A percentile compares a stretch with the other conserved stretches of the same genome.
phyloP scores from a whole-genome alignment of 208 protist genomes.

The Angomonas ambiguus region DNA sequence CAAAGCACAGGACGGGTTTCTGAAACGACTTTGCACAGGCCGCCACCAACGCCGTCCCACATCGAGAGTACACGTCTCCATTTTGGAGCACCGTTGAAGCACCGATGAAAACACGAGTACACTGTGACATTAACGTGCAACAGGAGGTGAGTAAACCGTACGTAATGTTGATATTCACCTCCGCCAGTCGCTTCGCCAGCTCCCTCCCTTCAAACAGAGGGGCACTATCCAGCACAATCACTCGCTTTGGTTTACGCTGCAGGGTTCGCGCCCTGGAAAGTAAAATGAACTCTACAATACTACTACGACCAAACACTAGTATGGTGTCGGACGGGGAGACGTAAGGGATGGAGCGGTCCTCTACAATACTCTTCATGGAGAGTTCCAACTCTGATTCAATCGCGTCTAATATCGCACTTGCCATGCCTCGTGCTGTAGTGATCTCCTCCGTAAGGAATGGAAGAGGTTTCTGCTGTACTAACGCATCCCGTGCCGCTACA shows the following conservation, averaged over 20 bases:
- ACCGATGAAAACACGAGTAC: slow-evolving; percentile 93
- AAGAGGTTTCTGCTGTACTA: slow-evolving; percentile 13
- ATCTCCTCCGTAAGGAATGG: slow-evolving; percentile 23
- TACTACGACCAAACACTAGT: slow-evolving; percentile 78
- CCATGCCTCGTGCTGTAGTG: slow-evolving; percentile 40
- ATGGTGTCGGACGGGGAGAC: slow-evolving; percentile 66
- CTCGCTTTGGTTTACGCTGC: slow-evolving; percentile 44
- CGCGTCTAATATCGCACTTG: slow-evolving; percentile 34
- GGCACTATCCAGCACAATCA: slow-evolving; percentile 94
- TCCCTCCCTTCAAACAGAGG: slow-evolving; percentile 89
- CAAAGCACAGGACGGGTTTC: slow-evolving; percentile 96
- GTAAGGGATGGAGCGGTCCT: slow-evolving; percentile 65
- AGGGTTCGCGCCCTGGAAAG: slow-evolving; percentile 39
- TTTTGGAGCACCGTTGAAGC: slow-evolving; percentile 93
- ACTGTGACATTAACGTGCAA: slow-evolving; percentile 94
- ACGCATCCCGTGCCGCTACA: slow-evolving; percentile 34
- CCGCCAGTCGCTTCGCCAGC: slow-evolving; percentile 67
- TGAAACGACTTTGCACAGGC: slow-evolving; percentile 91
- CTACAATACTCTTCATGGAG: slow-evolving; percentile 69
- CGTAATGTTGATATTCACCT: slow-evolving; percentile 84
- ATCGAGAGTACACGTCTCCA: slow-evolving; percentile 90
- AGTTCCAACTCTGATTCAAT: slow-evolving; percentile 58
- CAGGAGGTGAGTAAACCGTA: slow-evolving; percentile 92
- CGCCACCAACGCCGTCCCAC: slow-evolving; percentile 92
- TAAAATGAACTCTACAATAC: slow-evolving; percentile 67